phyloP scores from a whole-genome alignment of 2,329 filamentous ascomycete genomes.

The Fusarium anguioides region DNA sequence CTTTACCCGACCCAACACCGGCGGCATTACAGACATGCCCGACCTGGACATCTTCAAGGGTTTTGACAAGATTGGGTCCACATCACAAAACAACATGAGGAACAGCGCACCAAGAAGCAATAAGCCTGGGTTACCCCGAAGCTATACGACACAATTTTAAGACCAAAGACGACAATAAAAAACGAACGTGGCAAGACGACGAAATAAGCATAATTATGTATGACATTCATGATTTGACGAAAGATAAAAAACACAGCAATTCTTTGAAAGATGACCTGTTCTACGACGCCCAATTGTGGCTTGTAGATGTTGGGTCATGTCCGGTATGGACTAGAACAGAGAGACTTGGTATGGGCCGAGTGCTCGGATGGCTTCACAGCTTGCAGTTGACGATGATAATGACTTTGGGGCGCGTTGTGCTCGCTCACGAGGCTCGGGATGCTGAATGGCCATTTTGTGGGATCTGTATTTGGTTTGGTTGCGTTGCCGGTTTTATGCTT shows the following conservation, averaged over 20 bases:
- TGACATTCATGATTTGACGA: slow-evolving; percentile 47
- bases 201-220: slow-evolving; percentile 41
- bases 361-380: slow-evolving; percentile 46
- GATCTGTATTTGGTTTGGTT: slow-evolving; percentile 39
- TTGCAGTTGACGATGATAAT: slow-evolving; percentile 48
- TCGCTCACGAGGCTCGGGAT: slow-evolving; percentile 42
- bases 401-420: slow-evolving; percentile 39
- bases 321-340: slow-evolving; percentile 42
- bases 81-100: slow-evolving; percentile 42
- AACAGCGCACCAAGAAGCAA: slow-evolving; percentile 40
- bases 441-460: slow-evolving; percentile 35
- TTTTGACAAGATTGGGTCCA: slow-evolving; percentile 77
- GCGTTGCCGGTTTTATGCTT: slow-evolving; percentile 21
- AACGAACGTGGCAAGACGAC: slow-evolving; percentile 28
- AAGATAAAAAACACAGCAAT: slow-evolving; percentile 34
- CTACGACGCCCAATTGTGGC: slow-evolving; percentile 19
- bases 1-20: slow-evolving; percentile 58
- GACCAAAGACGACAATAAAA: slow-evolving; percentile 4
- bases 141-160: slow-evolving; percentile 50
- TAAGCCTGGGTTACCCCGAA: slow-evolving; percentile 48
- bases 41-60: slow-evolving; percentile 79
- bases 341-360: slow-evolving; percentile 30
- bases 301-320: slow-evolving; percentile 27
- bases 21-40: slow-evolving; percentile 65
- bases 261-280: slow-evolving; percentile 29